Evolutionary conservation across 2,329 filamentous ascomycete species (phyloP), one percentile per base, ranked within the genome.

Genomic region (Harringtonia lauricola): DNA sequence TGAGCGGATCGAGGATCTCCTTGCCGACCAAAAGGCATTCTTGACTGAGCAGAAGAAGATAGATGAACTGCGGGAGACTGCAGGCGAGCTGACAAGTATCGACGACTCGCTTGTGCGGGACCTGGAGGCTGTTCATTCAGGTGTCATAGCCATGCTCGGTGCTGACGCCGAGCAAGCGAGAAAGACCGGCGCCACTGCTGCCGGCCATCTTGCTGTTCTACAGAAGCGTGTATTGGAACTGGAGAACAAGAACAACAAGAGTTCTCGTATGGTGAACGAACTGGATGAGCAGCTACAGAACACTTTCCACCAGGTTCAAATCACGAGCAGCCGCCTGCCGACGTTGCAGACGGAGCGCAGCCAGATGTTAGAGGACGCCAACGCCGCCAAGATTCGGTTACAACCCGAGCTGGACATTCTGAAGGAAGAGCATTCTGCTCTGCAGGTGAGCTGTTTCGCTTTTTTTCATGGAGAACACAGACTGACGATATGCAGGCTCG

Each of bases 201-300:
- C 63, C 2, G 74, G 79, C 40, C 74, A 80, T 54, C 58, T 81
- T 19, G 64, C 71, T 22, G 71, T 74, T 6, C 67, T 90, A 51
- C 80, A 80, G 61, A 77, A 78, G 59, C 79, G 79, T 57, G 77
- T 83, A 62, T 55, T 58, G 8, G 76, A 81, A 36, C 63, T 83
- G 19, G 74, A 81, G 54, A 68, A 61, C 35, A 72, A 72, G 64
- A 94, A 94, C 70, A 82, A 87, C 67, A 95, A 94, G 72, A 94
- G 92, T 62, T 84, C 86, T 35, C 80, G 87, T 19, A 71, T 98
- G 13, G 86, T 98, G 9, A 87, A 96, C 60, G 90, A 98, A 64
- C 79, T 98, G 6, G 92, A 98, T 63, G 90, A 96, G 55, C 92
- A 98, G 62, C 79, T 98, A 43, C 89, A 90, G 58, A 86, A 76